Evolutionary conservation across 2,329 filamentous ascomycete genomes (phyloP).

Genomic region (Stemphylium beticola): DNA sequence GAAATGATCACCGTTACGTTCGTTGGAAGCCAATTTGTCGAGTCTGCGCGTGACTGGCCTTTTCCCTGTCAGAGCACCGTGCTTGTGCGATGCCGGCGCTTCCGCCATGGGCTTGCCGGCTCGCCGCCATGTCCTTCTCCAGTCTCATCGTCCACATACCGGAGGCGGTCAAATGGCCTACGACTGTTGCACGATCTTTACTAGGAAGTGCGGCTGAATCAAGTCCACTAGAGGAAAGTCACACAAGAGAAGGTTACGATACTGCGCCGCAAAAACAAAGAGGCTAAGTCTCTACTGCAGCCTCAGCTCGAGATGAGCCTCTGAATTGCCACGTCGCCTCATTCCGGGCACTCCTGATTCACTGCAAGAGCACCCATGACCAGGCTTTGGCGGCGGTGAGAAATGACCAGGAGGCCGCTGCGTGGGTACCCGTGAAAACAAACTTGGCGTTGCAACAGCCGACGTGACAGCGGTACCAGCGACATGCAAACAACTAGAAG

Average conservation of each 20-base stretch:
- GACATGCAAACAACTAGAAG: too few relatives aligned
- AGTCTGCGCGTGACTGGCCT: slow-evolving; percentile 1
- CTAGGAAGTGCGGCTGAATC: slow-evolving; percentile 19
- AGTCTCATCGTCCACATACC: slow-evolving; percentile 12
- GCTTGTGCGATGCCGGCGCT: not conserved
- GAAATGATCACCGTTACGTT: not conserved
- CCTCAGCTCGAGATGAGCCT: slow-evolving; percentile 8
- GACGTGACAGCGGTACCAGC: not conserved
- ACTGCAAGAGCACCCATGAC: not conserved
- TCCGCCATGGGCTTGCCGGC: not conserved
- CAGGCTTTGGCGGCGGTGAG: slow-evolving; percentile 4
- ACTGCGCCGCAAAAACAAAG: slow-evolving; percentile 4
- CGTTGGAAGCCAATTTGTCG: not conserved
- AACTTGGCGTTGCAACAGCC: not conserved
- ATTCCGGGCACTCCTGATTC: not conserved
- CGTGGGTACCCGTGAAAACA: too few relatives aligned
- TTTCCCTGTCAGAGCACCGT: not conserved
- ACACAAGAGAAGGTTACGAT: slow-evolving; percentile 22
- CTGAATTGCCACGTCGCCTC: not conserved
- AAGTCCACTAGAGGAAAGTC: slow-evolving; percentile 11
- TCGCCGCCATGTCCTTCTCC: not conserved
- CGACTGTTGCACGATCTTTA: slow-evolving; percentile 13
- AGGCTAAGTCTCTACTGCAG: slow-evolving; percentile 4
- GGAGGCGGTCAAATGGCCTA: slow-evolving; percentile 12
- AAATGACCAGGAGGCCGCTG: too few relatives aligned